Base-by-base conservation (phyloP, 257 asterid genomes). In the Ligustrum vulgare region DNA sequence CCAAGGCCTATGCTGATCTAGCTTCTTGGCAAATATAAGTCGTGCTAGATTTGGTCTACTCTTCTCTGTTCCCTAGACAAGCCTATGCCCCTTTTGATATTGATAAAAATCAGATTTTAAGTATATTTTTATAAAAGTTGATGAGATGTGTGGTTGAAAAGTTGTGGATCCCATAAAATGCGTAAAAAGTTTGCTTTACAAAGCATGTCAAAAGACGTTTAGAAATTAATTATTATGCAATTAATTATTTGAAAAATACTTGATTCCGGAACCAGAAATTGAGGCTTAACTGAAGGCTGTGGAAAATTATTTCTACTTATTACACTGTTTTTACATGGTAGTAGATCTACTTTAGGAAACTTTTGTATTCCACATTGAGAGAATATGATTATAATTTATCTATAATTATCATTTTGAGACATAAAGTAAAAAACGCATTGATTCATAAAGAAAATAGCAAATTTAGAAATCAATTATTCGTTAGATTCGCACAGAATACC, bases 241-340 rank as follows among this genome's bases (percentile, higher is more conserved):
- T 69, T 32, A 39, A 39, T 12, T 32, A n/a, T 10, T 10, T 32
- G 12, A 11, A 10, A 41, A 41, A 16, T 16, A 49, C 58, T 49
- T 16, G 22, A 49, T 49, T 49, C 6, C 58, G 6, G 16, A 16
- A 49, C 58, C 37, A 18, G 75, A 69, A 68, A 56, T 56, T 1
- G 18, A 69, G 79, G 79, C 64, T 54, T 47, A 76, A 37, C 34
- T 34, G 67, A 60, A 37, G 70, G 71, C 51, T n/a, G 31, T n/a
- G 41, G 8, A 36, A 49, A 39, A 9, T 23, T 35, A 28, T 67
- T 45, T 67, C 39, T 75, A n/a, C 32, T 75, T 35, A 35, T 75
- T 67, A 60, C 73, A 49, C 35, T 51, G 20, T 74, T 11, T 25
- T 23, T 45, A 47, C 28, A 2, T n/a, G 10, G 15, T 5, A 15